A percentile compares a stretch with the other conserved stretches of the same genome.
Evolutionary conservation across 1,284 basidiomycete species (phyloP).

Genomic region (Anthracocystis setariae): DNA sequence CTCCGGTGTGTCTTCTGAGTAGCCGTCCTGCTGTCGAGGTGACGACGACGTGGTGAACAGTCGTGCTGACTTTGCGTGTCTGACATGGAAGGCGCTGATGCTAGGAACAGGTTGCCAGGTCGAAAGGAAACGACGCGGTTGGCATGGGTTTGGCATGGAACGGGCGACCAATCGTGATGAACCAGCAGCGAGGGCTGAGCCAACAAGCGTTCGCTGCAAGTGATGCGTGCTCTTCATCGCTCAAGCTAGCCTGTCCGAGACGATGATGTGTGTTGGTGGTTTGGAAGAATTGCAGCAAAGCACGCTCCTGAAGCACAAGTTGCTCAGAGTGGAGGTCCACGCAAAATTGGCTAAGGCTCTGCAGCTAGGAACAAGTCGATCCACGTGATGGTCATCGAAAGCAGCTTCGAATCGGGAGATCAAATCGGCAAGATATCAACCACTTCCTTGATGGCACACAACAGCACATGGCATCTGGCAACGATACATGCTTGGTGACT

Average conservation of each 20-base stretch:
- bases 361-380: background rate
- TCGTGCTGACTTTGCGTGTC: constrained; percentile 2
- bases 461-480: no score
- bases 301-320: no score
- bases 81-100: background rate
- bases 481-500: no score
- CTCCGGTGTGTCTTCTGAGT: constrained; percentile 34
- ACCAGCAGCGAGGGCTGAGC: constrained; percentile 1
- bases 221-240: constrained; percentile 20
- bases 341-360: constrained; percentile 18
- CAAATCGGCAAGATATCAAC: background rate
- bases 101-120: background rate
- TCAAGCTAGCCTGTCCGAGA: background rate
- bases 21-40: constrained; percentile 9
- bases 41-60: constrained; percentile 7
- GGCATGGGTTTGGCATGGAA: background rate
- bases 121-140: background rate
- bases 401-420: background rate
- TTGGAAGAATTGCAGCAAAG: no score
- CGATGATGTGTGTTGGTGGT: background rate
- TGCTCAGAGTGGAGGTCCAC: constrained; percentile 26
- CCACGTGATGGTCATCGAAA: background rate
- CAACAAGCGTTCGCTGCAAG: constrained; percentile 10
- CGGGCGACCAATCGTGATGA: constrained; percentile 10
- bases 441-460: no score